These are phyloP conservation scores for Melocanna baccifera DNA, from an alignment of 176 grass and related monocot genomes.

Conservation along the genomic window DNA sequence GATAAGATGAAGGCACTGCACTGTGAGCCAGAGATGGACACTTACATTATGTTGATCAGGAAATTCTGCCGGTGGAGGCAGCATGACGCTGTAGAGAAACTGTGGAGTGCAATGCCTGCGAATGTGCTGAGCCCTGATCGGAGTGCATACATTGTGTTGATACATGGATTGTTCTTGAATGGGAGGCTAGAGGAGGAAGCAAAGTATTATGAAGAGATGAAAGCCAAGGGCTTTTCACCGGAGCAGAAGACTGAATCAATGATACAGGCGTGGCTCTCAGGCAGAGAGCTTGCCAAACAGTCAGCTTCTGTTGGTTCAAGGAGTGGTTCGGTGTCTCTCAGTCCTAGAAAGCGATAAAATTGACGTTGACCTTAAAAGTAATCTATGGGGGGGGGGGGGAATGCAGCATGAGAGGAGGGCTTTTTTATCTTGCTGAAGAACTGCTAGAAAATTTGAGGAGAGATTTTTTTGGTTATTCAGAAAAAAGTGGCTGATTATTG, in stretches of 20 bases:
- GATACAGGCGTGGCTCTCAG: conserved; percentile 64
- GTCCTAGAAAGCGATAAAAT: conserved; percentile 23
- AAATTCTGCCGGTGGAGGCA: conserved; percentile 79
- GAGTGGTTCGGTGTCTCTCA: conserved; percentile 27
- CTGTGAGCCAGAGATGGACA: conserved; percentile 57
- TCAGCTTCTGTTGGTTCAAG: conserved; percentile 11
- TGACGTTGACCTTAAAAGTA: background rate
- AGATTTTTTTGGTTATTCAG: background rate
- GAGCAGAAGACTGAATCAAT: conserved; percentile 75
- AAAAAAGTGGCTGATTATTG: background rate
- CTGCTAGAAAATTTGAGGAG: background rate
- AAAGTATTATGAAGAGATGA: conserved; percentile 79
- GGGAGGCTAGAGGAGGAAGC: conserved; percentile 61
- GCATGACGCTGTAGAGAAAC: conserved; percentile 54
- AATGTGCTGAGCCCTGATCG: conserved; percentile 65
- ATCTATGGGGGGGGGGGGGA: background rate
- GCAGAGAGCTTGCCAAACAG: conserved; percentile 38
- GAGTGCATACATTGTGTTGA: conserved; percentile 74
- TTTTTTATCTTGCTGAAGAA: conserved; percentile 2
- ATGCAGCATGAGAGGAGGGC: background rate
- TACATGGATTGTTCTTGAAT: conserved; percentile 77
- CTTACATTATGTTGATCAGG: conserved; percentile 80
- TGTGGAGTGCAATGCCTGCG: conserved; percentile 70
- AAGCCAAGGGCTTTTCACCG: conserved; percentile 60
- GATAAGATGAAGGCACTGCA: conserved; percentile 48